Percentiles rank a stretch among this genome's conserved stretches.
Conservation (phyloP, 306 rosid species). For the Fagus crenata region DNA sequence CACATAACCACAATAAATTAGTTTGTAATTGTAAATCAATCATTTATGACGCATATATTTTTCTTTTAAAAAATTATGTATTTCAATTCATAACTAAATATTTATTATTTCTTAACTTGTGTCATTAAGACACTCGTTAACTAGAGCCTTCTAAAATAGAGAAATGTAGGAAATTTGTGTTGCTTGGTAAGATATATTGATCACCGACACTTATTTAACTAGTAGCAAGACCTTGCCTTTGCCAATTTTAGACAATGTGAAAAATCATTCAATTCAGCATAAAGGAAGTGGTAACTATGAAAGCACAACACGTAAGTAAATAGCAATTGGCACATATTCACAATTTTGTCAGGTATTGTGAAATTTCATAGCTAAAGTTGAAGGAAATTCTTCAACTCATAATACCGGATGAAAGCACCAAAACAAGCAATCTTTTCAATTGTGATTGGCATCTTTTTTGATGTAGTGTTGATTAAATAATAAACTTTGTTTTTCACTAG, state of each 20-base stretch:
- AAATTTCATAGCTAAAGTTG: not conserved
- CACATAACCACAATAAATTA: no score
- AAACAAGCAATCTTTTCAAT: not conserved
- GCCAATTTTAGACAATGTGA: not conserved
- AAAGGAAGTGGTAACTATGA: not conserved
- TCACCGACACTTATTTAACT: not conserved
- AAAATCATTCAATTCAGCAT: not conserved
- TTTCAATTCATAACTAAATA: no score
- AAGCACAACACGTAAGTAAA: no score
- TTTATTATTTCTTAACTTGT: no score
- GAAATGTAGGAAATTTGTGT: not conserved
- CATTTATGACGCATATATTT: no score
- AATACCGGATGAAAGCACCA: not conserved
- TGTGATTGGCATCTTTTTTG: not conserved
- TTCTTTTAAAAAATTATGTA: no score
- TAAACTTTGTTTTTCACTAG: conserved; percentile 25
- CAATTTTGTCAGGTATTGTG: no score
- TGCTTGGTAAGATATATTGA: not conserved
- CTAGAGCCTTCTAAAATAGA: no score
- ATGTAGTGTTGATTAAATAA: conserved; percentile 12
- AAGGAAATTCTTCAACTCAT: not conserved
- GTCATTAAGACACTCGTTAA: no score
- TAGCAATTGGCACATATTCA: no score
- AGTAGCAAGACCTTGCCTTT: conserved; percentile 2
- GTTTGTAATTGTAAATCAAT: no score